Evolutionary conservation across 495 filamentous ascomycete genomes (phyloP).

Genomic region (Lasiosphaeria ovina): DNA sequence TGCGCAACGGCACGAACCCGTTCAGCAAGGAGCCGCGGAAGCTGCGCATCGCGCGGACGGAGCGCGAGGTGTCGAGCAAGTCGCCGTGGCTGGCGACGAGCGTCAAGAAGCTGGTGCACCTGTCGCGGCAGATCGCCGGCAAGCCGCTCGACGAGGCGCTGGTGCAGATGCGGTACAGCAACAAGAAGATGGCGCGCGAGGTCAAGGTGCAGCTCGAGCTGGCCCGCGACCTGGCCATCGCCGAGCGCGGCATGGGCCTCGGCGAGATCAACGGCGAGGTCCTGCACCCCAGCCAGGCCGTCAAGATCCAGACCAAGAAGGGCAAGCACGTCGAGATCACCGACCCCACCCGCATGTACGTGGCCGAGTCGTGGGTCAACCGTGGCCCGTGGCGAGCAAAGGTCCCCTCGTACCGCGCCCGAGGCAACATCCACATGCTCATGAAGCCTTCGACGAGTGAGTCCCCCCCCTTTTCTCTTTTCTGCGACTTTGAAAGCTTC

Average conservation of each 20-base stretch:
- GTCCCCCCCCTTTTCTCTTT: slow-evolving; percentile 27
- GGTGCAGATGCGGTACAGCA: slow-evolving; percentile 89
- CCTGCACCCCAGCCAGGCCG: slow-evolving; percentile 14
- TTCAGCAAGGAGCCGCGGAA: slow-evolving; percentile 64
- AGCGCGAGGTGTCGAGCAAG: slow-evolving; percentile 63
- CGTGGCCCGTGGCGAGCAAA: slow-evolving; percentile 57
- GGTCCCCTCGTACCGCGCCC: slow-evolving; percentile 62
- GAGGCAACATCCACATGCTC: slow-evolving; percentile 61
- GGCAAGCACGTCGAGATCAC: slow-evolving; percentile 59
- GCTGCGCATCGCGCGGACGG: slow-evolving; percentile 66
- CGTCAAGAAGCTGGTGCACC: slow-evolving; percentile 79
- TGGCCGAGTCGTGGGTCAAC: slow-evolving; percentile 89
- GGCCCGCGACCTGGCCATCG: slow-evolving; percentile 75
- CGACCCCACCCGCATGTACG: slow-evolving; percentile 75
- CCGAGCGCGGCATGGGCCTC: slow-evolving; percentile 81
- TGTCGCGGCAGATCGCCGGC: slow-evolving; percentile 84
- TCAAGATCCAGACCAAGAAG: slow-evolving; percentile 53
- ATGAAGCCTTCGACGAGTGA: slow-evolving; percentile 68
- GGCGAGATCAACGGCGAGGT: slow-evolving; percentile 34
- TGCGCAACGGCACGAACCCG: slow-evolving; percentile 46
- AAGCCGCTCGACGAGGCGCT: slow-evolving; percentile 92
- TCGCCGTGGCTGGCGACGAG: slow-evolving; percentile 72
- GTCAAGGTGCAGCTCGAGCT: slow-evolving; percentile 72
- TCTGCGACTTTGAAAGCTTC: not conserved
- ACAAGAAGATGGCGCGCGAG: slow-evolving; percentile 87